Base-by-base conservation (phyloP, 768 basidiomycete species). In the Strobilomyces echinocephalus region DNA sequence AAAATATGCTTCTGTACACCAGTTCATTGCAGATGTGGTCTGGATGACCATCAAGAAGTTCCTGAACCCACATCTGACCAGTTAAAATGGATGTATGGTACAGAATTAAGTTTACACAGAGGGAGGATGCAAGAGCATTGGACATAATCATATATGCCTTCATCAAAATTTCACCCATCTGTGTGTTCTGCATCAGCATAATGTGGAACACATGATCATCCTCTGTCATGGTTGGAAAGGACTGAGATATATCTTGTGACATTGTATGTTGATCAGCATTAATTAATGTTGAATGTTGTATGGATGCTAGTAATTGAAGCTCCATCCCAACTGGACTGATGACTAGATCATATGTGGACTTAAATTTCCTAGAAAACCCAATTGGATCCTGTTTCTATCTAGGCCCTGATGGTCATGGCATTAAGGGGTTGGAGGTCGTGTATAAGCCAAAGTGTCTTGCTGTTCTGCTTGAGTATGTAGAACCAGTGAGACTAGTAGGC, bases 21-120 rank as follows among this genome's bases (percentile, higher is more conserved):
- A 2, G 39, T 18, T 55, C 34, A 9, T 18, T 35, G 26, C 4
- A 3, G 15, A 55, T 55, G 14, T 1, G 9, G n/a, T 55, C 45
- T 1, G 34, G 50, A 10, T 55, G 54, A 11, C 50, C 50, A 55
- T 30, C 10, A 3, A 55, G 2, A 0, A 55, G 50, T 26, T 55
- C 45, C 18, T n/a, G 33, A 7, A 52, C 40, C 50, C 54, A 55
- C 45, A 41, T 46, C 5, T 41, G 8, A 2, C 49, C 38, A 20
- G 54, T 46, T 3, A 55, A 21, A 1, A 54, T 38, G 0, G 48
- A 54, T 2, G 28, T 50, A 1, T 50, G 42, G 16, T 54, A 54
- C 14, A 31, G 50, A 16, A 52, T 38, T 1, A 30, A 20, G 28
- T 31, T 30, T 14, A 18, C 18, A 3, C 31, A 8, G 30, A 12